A percentile compares a stretch with the other conserved stretches of the same genome.
These are phyloP conservation scores for Hymenochaete sp. DNA, from an alignment of 1,284 basidiomycete genomes.

Conservation along the genomic window DNA sequence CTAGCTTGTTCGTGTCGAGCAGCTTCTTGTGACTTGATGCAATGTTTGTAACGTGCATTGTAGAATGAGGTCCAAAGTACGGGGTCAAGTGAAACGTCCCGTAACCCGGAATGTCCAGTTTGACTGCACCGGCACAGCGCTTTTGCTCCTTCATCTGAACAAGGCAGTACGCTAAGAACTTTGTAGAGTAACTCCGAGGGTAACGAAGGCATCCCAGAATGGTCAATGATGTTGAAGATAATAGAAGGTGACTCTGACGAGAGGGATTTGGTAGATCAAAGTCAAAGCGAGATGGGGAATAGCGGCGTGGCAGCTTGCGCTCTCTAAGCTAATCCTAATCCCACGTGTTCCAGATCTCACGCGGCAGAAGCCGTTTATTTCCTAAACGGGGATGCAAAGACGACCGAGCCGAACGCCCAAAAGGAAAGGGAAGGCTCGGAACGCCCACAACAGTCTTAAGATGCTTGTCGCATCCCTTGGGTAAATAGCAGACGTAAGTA, in stretches of 20 bases:
- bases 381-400: too few species aligned
- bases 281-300: conserved; percentile 18
- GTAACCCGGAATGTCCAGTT: conserved; percentile 22
- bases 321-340: too few species aligned
- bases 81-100: conserved; percentile 23
- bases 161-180: conserved; percentile 11
- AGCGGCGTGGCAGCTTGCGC: too few species aligned
- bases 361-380: too few species aligned
- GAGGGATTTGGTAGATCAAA: conserved; percentile 27
- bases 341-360: too few species aligned
- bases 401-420: too few species aligned
- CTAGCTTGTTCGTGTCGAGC: conserved; percentile 25
- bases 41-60: conserved; percentile 36
- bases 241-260: too few species aligned
- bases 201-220: conserved; percentile 20
- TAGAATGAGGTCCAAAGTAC: conserved; percentile 46
- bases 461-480: too few species aligned
- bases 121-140: conserved; percentile 24
- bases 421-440: too few species aligned
- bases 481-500: too few species aligned
- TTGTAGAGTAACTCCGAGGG: conserved; percentile 21
- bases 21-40: conserved; percentile 35
- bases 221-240: conserved; percentile 4
- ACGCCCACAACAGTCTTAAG: too few species aligned
- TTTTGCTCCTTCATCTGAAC: conserved; percentile 18